Percentiles rank a stretch among this genome's conserved stretches.
Conservation (phyloP, 768 basidiomycete species). For the Cubamyces sp. region DNA sequence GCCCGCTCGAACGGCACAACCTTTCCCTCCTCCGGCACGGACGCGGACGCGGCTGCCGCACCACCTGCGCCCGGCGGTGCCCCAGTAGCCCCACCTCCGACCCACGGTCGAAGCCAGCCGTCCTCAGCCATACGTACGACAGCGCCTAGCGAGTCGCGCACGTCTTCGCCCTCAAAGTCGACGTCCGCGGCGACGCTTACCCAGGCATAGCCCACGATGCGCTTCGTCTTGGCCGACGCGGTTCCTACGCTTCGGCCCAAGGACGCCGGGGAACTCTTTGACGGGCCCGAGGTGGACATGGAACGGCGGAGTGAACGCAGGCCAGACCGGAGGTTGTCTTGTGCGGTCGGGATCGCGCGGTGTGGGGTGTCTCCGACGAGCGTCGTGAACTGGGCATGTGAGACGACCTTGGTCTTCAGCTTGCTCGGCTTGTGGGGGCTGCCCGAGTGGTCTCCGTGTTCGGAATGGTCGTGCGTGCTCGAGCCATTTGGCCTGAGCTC, state of each 20-base stretch:
- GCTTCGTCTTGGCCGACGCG: slow-evolving; percentile 26
- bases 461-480: slow-evolving; percentile 8
- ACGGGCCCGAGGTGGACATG: slow-evolving; percentile 25
- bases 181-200: slow-evolving; percentile 80
- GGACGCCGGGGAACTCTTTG: slow-evolving; percentile 7
- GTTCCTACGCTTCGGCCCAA: slow-evolving; percentile 4
- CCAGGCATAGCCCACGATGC: slow-evolving; percentile 78
- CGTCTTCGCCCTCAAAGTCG: slow-evolving; percentile 81
- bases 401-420: slow-evolving; percentile 24
- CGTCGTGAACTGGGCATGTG: slow-evolving; percentile 70
- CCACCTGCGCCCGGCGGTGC: slow-evolving; percentile 10
- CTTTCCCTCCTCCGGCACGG: slow-evolving; percentile 35
- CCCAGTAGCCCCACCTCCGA: slow-evolving; percentile 38
- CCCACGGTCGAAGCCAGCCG: slow-evolving; percentile 48
- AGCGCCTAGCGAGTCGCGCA: slow-evolving; percentile 54
- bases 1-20: slow-evolving; percentile 59
- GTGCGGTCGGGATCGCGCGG: slow-evolving; percentile 66
- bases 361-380: slow-evolving; percentile 73
- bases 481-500: slow-evolving; percentile 49
- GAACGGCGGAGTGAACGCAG: slow-evolving; percentile 58
- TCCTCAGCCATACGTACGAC: slow-evolving; percentile 44
- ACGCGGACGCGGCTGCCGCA: slow-evolving; percentile 21
- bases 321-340: slow-evolving; percentile 75
- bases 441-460: background rate
- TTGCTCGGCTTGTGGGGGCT: slow-evolving; percentile 18